phyloP scores from a whole-genome alignment of 805 yeast genomes.

The Candida insectorum region DNA sequence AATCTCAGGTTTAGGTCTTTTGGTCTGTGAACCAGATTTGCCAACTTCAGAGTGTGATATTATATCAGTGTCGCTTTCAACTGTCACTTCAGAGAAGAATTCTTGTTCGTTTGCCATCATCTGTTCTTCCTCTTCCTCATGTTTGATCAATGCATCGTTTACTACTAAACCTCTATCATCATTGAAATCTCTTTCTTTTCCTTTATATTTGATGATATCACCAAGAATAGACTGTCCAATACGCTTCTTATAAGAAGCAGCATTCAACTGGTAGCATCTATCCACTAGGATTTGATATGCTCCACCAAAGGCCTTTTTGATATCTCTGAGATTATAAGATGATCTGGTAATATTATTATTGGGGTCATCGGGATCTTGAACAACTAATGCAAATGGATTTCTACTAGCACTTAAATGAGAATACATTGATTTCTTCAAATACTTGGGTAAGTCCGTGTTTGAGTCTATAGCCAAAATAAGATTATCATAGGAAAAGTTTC shows the following conservation, averaged over 20 bases:
- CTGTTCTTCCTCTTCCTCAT: conserved; percentile 8
- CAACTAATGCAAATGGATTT: conserved; percentile 61
- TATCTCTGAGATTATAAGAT: conserved; percentile 72
- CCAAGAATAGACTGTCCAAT: conserved; percentile 75
- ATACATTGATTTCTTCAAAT: conserved; percentile 53
- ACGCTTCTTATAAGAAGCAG: conserved; percentile 62
- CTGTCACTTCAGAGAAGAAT: conserved; percentile 4
- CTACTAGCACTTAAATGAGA: conserved; percentile 49
- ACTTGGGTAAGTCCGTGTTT: conserved; percentile 52
- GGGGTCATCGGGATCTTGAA: conserved; percentile 86
- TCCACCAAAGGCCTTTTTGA: conserved; percentile 84
- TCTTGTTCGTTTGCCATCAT: conserved; percentile 35
- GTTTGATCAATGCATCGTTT: conserved; percentile 51
- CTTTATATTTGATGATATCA: conserved; percentile 70
- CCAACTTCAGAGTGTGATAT: no score
- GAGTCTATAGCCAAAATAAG: conserved; percentile 65
- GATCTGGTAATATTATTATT: conserved; percentile 84
- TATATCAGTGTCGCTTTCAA: conserved; percentile 8
- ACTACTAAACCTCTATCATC: conserved; percentile 65
- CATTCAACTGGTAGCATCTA: conserved; percentile 70
- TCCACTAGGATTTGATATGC: conserved; percentile 76
- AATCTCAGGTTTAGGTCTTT: no score
- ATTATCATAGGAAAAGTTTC: conserved; percentile 79
- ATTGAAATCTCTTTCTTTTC: conserved; percentile 70
- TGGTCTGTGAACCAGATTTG: no score